Evolutionary conservation across 1,284 basidiomycete genomes (phyloP), one percentile per base, ranked within the genome.

Genomic region (Wallemia hederae): DNA sequence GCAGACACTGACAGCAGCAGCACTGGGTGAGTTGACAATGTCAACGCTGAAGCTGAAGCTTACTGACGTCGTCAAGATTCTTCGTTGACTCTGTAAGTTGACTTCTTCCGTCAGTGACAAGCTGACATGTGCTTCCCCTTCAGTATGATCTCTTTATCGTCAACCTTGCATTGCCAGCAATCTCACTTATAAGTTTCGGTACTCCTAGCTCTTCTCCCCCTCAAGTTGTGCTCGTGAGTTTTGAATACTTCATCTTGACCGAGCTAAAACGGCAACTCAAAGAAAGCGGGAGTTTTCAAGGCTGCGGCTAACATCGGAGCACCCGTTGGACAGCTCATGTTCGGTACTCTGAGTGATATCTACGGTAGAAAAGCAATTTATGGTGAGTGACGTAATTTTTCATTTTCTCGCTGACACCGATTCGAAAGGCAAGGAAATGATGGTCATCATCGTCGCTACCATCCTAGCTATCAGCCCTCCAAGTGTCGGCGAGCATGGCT

Each of bases 391-490:
- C 61, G 76, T 72, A 9, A 7, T 25, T 24, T 24, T 26, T 26
- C 17, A 27, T 17, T 15, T 27, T 22, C 34, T 60, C 55, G 29
- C 19, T 22, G 55, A 19, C 25, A 27, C 17, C 1, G 2, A 25
- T 27, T 28, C n/a, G n/a, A n/a, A n/a, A 2, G 83, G 83, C 39
- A 83, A 85, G 67, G 83, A 85, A 65, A 75, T 85, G 62, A 82
- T 85, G 76, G 73, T 84, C 62, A 82, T 83, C 66, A 82, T 83
- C 66, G 65, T 83, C 60, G 80, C 80, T 1, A 82, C 81, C 1
- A 81, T 82, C 64, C 55, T 62, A 33, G 60, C 58, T 29, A 63
- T 63, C 55, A 58, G 64, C 28, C 63, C 66, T 26, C 63, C 67
- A 1, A 66, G 11, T 58, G 24, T 58, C 25, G 56, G 56, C 7